These are phyloP conservation scores for Neurospora tetraspora DNA, from an alignment of 495 filamentous ascomycete genomes.

Conservation along the genomic window DNA sequence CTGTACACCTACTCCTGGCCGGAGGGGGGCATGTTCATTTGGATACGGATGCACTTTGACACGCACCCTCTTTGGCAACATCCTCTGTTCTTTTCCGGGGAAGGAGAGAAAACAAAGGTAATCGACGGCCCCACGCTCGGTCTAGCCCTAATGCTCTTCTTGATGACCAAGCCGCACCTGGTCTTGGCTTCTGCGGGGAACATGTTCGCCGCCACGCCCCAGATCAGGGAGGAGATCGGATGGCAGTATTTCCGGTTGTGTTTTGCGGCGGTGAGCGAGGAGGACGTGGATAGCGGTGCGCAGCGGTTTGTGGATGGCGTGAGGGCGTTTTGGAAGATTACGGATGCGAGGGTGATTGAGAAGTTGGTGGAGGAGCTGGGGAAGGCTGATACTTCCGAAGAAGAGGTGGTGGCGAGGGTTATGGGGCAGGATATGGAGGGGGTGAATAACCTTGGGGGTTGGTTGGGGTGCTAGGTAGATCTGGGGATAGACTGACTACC, in stretches of 20 bases:
- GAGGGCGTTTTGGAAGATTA: constrained; percentile 64
- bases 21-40: constrained; percentile 88
- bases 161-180: constrained; percentile 56
- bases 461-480: constrained; percentile 22
- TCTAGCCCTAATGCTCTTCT: constrained; percentile 59
- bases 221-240: constrained; percentile 41
- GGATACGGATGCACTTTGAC: constrained; percentile 60
- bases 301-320: constrained; percentile 57
- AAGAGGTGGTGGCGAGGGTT: neutral
- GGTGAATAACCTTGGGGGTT: constrained; percentile 14
- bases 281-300: constrained; percentile 50
- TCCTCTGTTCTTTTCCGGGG: neutral
- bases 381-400: neutral
- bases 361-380: constrained; percentile 22
- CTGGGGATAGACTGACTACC: neutral
- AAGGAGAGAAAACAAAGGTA: neutral
- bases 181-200: constrained; percentile 53
- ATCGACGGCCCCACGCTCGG: constrained; percentile 36
- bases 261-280: constrained; percentile 71
- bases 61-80: constrained; percentile 57
- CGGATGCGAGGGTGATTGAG: constrained; percentile 55
- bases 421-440: neutral
- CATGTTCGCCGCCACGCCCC: constrained; percentile 58
- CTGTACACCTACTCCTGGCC: constrained; percentile 71
- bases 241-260: constrained; percentile 69